Evolutionary conservation across 2,329 filamentous ascomycete species (phyloP).

Genomic region (Alternaria gansuensis): DNA sequence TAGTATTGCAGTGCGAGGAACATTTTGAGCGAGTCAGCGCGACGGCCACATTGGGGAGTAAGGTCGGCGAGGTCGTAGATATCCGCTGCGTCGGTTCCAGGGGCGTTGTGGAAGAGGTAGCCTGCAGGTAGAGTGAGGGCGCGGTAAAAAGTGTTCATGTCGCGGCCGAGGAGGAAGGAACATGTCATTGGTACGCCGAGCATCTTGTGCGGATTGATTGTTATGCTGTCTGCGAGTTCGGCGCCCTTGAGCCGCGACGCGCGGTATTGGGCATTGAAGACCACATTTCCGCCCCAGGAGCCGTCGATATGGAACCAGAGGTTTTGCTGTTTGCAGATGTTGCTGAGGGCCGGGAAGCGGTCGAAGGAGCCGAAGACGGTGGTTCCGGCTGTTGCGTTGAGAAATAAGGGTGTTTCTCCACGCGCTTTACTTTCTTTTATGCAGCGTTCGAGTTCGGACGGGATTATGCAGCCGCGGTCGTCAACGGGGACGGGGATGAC

Average conservation of each 20-base stretch:
- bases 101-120: conserved; percentile 66
- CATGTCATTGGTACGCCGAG: conserved; percentile 89
- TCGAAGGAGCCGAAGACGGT: conserved; percentile 93
- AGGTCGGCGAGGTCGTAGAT: conserved; percentile 91
- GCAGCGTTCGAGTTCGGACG: conserved; percentile 69
- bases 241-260: conserved; percentile 72
- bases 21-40: conserved; percentile 85
- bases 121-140: conserved; percentile 89
- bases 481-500: conserved; percentile 82
- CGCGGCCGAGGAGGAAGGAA: conserved; percentile 82
- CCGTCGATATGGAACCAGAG: conserved; percentile 95
- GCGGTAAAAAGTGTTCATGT: conserved; percentile 77
- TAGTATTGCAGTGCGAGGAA: conserved; percentile 92
- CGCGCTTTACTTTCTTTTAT: conserved; percentile 69
- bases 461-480: conserved; percentile 73
- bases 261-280: conserved; percentile 71
- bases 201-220: conserved; percentile 98
- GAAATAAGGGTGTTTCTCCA: conserved; percentile 87
- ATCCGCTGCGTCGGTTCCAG: conserved; percentile 50
- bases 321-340: conserved; percentile 73
- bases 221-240: conserved; percentile 80
- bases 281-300: conserved; percentile 85
- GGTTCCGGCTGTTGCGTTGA: conserved; percentile 94
- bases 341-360: conserved; percentile 74
- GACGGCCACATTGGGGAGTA: conserved; percentile 90